Base-by-base conservation (phyloP, 2,329 filamentous ascomycete species). In the Fusarium longipes region DNA sequence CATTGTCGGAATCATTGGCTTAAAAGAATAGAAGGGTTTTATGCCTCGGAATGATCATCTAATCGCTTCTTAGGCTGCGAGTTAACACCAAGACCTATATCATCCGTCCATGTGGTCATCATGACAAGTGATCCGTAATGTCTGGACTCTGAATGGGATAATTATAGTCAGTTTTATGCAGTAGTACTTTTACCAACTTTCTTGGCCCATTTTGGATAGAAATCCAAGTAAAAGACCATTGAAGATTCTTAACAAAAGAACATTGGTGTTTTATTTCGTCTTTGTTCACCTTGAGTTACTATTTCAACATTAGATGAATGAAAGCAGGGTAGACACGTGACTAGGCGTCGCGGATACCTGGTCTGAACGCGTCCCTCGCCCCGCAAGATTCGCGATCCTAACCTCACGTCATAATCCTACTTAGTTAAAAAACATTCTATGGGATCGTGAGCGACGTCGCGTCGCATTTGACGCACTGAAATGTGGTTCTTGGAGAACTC, bases 401-500 rank as follows among this genome's bases (percentile, higher is more conserved):
- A 66, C 63, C 71, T 72, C 71, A 74, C 67, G 71, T 73, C 72
- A 73, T 73, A 42, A 45, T 12, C 12, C 33, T 32, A 22, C 49
- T 30, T 53, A 42, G 44, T 18, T 44, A 53, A 42, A 48, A 36
- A 40, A 22, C n/a, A n/a, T 38, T 45, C 32, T 42, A 70, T 73
- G 68, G 65, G 45, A 62, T 27, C 25, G 36, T 63, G 55, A 68
- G 48, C 63, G 62, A 61, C 66, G 40, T 64, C 44, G 56, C 35
- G 68, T 70, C 56, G 68, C 49, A 52, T 25, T 53, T 59, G 51
- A 57, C 36, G 56, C 48, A 22, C 27, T 54, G 66, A 59, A 43
- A 91, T 91, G 89, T 91, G 89, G 89, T 82, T 90, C 59, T 78
- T 91, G 45, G 86, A 89, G 71, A 86, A 84, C 71, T 81, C 86